phyloP scores from a whole-genome alignment of 2,329 filamentous ascomycete genomes.

The Diaporthe velutina region DNA sequence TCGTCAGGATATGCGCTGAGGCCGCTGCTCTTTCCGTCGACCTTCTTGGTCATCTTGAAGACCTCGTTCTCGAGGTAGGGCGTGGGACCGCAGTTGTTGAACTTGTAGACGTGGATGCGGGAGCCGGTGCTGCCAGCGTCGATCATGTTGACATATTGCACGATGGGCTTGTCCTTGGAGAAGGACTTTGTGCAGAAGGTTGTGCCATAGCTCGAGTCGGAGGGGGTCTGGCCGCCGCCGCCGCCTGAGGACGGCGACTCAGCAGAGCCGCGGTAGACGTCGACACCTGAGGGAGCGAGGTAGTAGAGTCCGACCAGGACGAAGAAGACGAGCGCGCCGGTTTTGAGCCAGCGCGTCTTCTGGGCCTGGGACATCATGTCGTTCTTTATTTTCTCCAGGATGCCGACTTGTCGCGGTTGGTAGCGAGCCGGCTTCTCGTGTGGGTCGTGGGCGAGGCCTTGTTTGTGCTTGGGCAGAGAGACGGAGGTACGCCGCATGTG shows the following conservation, averaged over 20 bases:
- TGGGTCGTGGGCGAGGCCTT: slow-evolving; percentile 67
- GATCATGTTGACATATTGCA: slow-evolving; percentile 99
- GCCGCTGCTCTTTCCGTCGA: slow-evolving; percentile 72
- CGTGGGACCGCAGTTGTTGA: slow-evolving; percentile 98
- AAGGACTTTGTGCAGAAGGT: slow-evolving; percentile 85
- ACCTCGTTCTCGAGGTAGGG: slow-evolving; percentile 93
- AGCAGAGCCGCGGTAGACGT: slow-evolving; percentile 59
- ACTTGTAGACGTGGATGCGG: slow-evolving; percentile 97
- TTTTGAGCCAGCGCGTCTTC: slow-evolving; percentile 75
- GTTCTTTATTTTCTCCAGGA: slow-evolving; percentile 68
- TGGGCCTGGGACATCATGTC: slow-evolving; percentile 74
- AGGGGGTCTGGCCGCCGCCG: slow-evolving; percentile 65
- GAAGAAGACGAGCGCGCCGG: slow-evolving; percentile 71
- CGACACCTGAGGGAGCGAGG: slow-evolving; percentile 70
- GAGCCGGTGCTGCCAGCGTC: slow-evolving; percentile 98
- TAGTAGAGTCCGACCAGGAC: slow-evolving; percentile 74
- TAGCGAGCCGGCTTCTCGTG: slow-evolving; percentile 76
- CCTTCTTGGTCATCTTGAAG: slow-evolving; percentile 94
- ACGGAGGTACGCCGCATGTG: slow-evolving; percentile 76
- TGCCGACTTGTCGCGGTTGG: slow-evolving; percentile 59
- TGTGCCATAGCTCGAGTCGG: slow-evolving; percentile 75
- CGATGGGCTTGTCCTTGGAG: slow-evolving; percentile 90
- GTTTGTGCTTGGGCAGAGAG: slow-evolving; percentile 67
- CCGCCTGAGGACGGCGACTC: slow-evolving; percentile 40
- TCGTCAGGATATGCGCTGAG: slow-evolving; percentile 90